These are phyloP conservation scores for Penicillium brasilianum DNA, from an alignment of 2,329 filamentous ascomycete genomes.

Conservation along the genomic window DNA sequence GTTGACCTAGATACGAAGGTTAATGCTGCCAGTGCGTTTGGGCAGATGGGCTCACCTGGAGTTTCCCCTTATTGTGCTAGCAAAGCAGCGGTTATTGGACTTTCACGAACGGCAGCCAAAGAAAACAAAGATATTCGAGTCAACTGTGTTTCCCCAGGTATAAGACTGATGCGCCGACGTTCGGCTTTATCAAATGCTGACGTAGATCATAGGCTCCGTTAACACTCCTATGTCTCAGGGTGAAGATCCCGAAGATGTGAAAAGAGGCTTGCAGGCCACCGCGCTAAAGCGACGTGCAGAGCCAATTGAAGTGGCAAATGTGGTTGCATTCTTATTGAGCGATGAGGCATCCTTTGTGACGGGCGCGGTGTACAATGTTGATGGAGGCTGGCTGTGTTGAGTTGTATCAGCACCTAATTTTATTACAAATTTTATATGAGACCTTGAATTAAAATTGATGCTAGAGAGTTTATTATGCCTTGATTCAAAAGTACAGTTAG, in stretches of 20 bases:
- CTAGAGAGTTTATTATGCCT: no score
- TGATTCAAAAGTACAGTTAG: no score
- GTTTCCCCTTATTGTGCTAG: slow-evolving; percentile 48
- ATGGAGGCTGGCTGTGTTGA: slow-evolving; percentile 23
- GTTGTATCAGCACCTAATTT: neutral
- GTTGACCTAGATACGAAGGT: slow-evolving; percentile 10
- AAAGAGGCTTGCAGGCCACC: slow-evolving; percentile 18
- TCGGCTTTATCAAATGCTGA: neutral
- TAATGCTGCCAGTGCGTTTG: slow-evolving; percentile 21
- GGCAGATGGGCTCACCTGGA: slow-evolving; percentile 22
- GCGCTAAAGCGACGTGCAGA: slow-evolving; percentile 20
- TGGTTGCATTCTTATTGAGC: slow-evolving; percentile 21
- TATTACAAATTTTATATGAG: no score
- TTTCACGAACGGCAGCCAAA: slow-evolving; percentile 47
- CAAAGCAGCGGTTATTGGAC: slow-evolving; percentile 53
- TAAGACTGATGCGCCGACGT: neutral
- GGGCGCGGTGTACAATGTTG: slow-evolving; percentile 24
- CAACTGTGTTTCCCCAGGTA: slow-evolving; percentile 32
- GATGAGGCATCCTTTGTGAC: slow-evolving; percentile 21
- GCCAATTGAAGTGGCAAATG: slow-evolving; percentile 23
- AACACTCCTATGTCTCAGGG: slow-evolving; percentile 21
- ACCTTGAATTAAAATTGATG: no score
- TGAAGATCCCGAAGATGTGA: slow-evolving; percentile 20
- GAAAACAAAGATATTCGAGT: slow-evolving; percentile 44
- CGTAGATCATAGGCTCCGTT: slow-evolving; percentile 13